Base-by-base conservation (phyloP, 2,329 filamentous ascomycete species). In the Metarhizium guizhouense region DNA sequence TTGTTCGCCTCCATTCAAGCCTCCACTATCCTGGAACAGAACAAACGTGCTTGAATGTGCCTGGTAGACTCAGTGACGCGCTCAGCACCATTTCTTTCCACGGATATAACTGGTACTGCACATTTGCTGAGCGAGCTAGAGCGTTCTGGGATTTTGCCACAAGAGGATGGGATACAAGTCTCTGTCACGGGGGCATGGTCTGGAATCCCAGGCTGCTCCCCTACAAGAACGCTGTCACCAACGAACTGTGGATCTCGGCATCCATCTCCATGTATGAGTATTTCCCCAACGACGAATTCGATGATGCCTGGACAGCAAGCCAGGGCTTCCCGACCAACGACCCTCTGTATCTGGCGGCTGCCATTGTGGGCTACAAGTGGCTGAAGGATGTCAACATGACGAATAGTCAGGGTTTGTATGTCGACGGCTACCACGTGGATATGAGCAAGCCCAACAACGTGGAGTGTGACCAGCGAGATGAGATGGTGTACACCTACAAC, bases 221-320 rank as follows among this genome's bases (percentile, higher is more conserved):
- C 0, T 97, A 96, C 75, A 97, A 96, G 68, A 97, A 97, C 65
- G 90, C 93, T 59, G 95, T 97, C 63, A 97, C 93, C 34, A 96
- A 96, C 65, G 84, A 96, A 67, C 80, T 96, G 1, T 96, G 82
- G 72, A 89, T 96, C 58, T 80, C 92, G 0, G 90, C 90, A 0
- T 94, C 88, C 25, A 81, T 93, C 40, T 82, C 80, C 54, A 96
- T 97, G 93, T 96, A 95, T 67, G 79, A 94, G 5, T 81, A 93
- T 66, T 95, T 92, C 61, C 90, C 92, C 0, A 89, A 90, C 1
- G 90, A 96, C 67, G 71, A 78, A 40, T 90, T 92, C 60, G 75
- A 79, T 20, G 85, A 85, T 0, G 89, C 89, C 0, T 94, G 87
- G 69, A 59, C 63, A 62, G 20, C 67, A 16, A 58, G 56, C 32